Percentiles rank a stretch among this genome's conserved stretches.
phyloP scores from a whole-genome alignment of 2,329 filamentous ascomycete genomes.

The Ceratocystis colombiana region DNA sequence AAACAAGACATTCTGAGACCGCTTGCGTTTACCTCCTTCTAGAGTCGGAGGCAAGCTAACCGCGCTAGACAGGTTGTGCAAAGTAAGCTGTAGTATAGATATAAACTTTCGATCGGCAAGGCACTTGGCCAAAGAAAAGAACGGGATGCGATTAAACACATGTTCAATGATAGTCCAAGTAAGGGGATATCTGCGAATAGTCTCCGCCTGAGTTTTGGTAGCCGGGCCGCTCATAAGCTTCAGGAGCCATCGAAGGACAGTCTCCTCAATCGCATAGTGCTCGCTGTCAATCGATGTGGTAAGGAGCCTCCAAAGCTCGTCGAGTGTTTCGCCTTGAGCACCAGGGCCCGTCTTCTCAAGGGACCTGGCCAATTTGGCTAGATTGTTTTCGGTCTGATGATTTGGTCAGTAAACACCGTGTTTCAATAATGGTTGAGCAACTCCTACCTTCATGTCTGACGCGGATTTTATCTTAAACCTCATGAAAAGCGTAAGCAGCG shows the following conservation, averaged over 20 bases:
- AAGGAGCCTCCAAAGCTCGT: constrained; percentile 42
- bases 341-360: constrained; percentile 44
- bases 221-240: constrained; percentile 46
- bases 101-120: constrained; percentile 62
- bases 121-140: constrained; percentile 58
- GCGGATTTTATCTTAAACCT: not conserved
- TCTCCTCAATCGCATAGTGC: constrained; percentile 47
- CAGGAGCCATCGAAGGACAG: constrained; percentile 52
- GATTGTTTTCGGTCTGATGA: constrained; percentile 32
- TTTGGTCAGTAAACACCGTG: constrained; percentile 25
- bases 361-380: constrained; percentile 45
- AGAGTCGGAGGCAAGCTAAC: constrained; percentile 25
- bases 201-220: constrained; percentile 38
- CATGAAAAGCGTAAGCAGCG: constrained; percentile 24
- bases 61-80: constrained; percentile 46
- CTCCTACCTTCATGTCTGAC: constrained; percentile 14
- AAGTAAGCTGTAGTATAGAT: constrained; percentile 52
- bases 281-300: constrained; percentile 35
- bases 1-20: constrained; percentile 32
- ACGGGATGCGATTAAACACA: constrained; percentile 54
- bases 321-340: constrained; percentile 39
- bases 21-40: constrained; percentile 39
- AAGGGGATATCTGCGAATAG: constrained; percentile 45
- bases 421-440: constrained; percentile 2
- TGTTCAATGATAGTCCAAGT: constrained; percentile 53